Evolutionary conservation across 208 protist species (phyloP), one percentile per base, ranked within the genome.

Genomic region (Leishmania lainsoni): DNA sequence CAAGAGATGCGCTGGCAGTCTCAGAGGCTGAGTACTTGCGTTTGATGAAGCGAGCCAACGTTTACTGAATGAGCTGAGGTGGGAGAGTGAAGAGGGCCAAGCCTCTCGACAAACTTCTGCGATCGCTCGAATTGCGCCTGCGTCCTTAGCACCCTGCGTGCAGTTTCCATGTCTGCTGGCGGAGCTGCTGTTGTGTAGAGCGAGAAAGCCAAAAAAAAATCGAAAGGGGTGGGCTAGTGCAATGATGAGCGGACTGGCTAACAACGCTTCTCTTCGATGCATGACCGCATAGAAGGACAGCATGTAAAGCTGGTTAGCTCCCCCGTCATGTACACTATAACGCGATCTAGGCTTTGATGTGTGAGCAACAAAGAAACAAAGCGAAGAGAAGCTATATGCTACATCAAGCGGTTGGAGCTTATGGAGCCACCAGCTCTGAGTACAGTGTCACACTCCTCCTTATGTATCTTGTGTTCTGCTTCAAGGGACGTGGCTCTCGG

Each of bases 1-100:
- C 89, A 22, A 91, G 91, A 72, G 92, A 96, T 17, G 76, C 87
- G 3, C 59, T 95, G 17, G 87, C 84, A 12, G 93, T 99, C n/a
- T 93, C 83, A 42, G 95, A 99, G 84, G 92, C 98, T 26, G 97
- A 99, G 52, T 99, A 99, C 78, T 81, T 99, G 71, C 90, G 90
- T 20, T 96, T 99, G 65, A 99, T 99, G 98, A 99, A 98, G 83
- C 96, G 91, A n/a, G 92, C 93, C n/a, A 94, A 98, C 80, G 78
- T 96, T 45, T 98, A 94, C 71, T 96, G 88, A 80, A 48, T 71
- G 35, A 22, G n/a, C 39, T 6, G n/a, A 45, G 22, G 26, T 6
- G 8, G 20, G 20, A 52, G 5, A n/a, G 45, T 48, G 39, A 32
- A 22, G 26, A 54, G 39, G 39, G 3, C 26, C 9, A 29, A 14